phyloP scores from a whole-genome alignment of 805 yeast species.

The Myxozyma sirexii region DNA sequence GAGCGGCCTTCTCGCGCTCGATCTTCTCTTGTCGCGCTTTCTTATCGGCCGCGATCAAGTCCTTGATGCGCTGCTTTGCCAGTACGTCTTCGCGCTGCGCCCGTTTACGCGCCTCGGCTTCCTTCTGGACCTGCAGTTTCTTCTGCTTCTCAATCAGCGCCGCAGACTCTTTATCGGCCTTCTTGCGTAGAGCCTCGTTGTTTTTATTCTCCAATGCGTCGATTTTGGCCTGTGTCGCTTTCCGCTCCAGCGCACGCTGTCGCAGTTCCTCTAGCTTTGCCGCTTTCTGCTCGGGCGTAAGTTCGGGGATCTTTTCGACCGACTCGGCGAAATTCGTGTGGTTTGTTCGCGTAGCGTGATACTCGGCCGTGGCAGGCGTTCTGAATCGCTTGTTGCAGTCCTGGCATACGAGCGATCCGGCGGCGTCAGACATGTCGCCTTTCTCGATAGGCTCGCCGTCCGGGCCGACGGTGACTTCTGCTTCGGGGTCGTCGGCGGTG shows the following conservation, averaged over 20 bases:
- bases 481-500: slow-evolving; percentile 2
- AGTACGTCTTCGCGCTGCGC: slow-evolving; percentile 40
- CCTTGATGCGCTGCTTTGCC: slow-evolving; percentile 41
- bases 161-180: slow-evolving; percentile 39
- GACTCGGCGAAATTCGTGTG: slow-evolving; percentile 33
- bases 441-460: slow-evolving; percentile 28
- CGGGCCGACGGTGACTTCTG: slow-evolving; percentile 5
- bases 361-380: slow-evolving; percentile 30
- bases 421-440: slow-evolving; percentile 30
- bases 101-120: slow-evolving; percentile 40
- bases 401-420: slow-evolving; percentile 34
- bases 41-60: slow-evolving; percentile 44
- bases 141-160: slow-evolving; percentile 40
- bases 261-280: slow-evolving; percentile 40
- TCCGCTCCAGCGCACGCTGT: slow-evolving; percentile 40
- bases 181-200: slow-evolving; percentile 40
- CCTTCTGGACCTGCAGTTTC: slow-evolving; percentile 40
- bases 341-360: slow-evolving; percentile 30
- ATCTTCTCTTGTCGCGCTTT: slow-evolving; percentile 38
- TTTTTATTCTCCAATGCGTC: slow-evolving; percentile 38
- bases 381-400: slow-evolving; percentile 32
- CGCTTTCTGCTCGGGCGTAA: slow-evolving; percentile 40
- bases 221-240: slow-evolving; percentile 40
- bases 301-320: slow-evolving; percentile 30
- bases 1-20: slow-evolving; percentile 22